phyloP scores from a whole-genome alignment of 169 alveolate genomes.

The Besnoitia besnoiti region DNA sequence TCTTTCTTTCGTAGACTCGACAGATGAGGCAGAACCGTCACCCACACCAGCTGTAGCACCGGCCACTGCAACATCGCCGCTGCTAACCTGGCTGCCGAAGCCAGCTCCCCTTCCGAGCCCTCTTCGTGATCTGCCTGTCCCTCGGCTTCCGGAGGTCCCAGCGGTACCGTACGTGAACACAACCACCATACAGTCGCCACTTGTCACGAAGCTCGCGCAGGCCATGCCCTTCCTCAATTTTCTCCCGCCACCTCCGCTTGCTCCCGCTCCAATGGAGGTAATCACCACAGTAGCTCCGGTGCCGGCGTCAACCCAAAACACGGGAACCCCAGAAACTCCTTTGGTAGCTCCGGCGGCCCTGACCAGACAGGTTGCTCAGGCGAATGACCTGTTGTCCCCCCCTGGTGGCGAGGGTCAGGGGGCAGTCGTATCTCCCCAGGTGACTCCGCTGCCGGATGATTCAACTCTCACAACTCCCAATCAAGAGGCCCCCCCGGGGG shows the following conservation, averaged over 20 bases:
- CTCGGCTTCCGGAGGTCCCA: constrained; percentile 3
- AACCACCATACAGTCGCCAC: background rate
- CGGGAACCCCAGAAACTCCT: too few relatives aligned
- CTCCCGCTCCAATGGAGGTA: background rate
- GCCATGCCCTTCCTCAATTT: background rate
- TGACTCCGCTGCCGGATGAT: too few relatives aligned
- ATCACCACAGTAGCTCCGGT: background rate
- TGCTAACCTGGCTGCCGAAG: background rate
- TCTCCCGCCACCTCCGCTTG: constrained; percentile 25
- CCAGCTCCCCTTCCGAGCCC: background rate
- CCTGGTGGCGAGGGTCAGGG: too few relatives aligned
- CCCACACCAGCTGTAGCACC: background rate
- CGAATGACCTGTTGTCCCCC: too few relatives aligned
- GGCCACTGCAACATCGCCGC: background rate
- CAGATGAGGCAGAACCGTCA: background rate
- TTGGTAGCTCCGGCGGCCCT: background rate
- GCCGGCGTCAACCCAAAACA: background rate
- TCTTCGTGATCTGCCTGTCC: background rate
- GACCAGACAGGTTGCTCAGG: too few relatives aligned
- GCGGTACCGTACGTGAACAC: background rate
- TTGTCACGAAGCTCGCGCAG: background rate
- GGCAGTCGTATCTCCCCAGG: too few relatives aligned
- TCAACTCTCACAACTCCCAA: too few relatives aligned
- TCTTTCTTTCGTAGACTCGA: background rate
- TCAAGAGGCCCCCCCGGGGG: too few relatives aligned